These are phyloP conservation scores for Penicillium chermesinum DNA, from an alignment of 495 filamentous ascomycete genomes.

Conservation along the genomic window DNA sequence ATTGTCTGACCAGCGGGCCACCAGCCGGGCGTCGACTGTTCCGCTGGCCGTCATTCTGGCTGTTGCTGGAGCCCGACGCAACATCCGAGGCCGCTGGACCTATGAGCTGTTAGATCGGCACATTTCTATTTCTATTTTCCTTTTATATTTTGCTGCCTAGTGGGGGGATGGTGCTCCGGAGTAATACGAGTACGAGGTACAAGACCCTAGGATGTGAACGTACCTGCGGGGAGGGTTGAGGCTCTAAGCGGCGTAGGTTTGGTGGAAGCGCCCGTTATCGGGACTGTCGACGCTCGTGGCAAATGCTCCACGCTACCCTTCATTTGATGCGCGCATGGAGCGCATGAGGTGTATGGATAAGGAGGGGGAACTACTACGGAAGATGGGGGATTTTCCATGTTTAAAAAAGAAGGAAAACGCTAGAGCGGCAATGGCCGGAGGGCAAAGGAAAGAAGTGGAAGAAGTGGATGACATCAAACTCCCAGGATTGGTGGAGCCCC, in stretches of 20 bases:
- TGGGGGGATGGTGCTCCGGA: neutral
- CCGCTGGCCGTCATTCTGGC: constrained; percentile 30
- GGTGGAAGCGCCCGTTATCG: constrained; percentile 11
- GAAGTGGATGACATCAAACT: constrained; percentile 29
- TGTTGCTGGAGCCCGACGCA: constrained; percentile 33
- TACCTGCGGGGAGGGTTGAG: constrained; percentile 20
- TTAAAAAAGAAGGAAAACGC: constrained; percentile 4
- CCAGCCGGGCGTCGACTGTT: constrained; percentile 17
- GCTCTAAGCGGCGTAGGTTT: constrained; percentile 14
- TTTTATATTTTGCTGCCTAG: neutral
- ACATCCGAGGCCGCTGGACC: constrained; percentile 31
- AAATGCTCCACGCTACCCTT: constrained; percentile 17
- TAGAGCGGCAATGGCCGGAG: constrained; percentile 23
- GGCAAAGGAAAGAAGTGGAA: constrained; percentile 1
- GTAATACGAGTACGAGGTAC: neutral
- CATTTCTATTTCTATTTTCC: neutral
- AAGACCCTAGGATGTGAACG: constrained; percentile 1
- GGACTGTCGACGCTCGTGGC: constrained; percentile 13
- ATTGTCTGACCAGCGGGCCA: constrained; percentile 21
- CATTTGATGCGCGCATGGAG: constrained; percentile 8
- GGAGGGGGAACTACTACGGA: constrained; percentile 1
- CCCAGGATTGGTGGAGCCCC: constrained; percentile 11
- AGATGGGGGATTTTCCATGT: constrained; percentile 1
- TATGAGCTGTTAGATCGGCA: constrained; percentile 13
- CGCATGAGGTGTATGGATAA: constrained; percentile 10